Evolutionary conservation across 257 asterid species (phyloP).

Genomic region (Nicotiana tabacum): DNA sequence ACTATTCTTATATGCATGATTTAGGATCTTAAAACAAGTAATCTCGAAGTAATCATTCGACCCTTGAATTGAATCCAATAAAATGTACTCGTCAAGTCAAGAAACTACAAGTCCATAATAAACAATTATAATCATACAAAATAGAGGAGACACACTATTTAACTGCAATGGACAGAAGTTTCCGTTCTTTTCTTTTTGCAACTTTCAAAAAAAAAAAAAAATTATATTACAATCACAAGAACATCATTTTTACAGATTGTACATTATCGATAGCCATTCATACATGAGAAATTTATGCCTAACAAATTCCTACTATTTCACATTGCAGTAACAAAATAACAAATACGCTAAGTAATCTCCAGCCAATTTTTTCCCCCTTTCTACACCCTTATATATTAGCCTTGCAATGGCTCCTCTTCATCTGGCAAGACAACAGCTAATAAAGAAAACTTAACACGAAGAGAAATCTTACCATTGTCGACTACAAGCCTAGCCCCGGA

Average conservation of each 20-base stretch:
- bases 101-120: too few relatives aligned
- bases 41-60: too few relatives aligned
- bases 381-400: background rate
- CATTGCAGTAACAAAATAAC: too few relatives aligned
- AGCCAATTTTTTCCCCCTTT: background rate
- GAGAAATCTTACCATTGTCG: conserved; percentile 78
- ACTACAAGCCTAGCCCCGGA: conserved; percentile 88
- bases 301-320: background rate
- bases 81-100: too few relatives aligned
- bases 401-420: conserved; percentile 40
- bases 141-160: too few relatives aligned
- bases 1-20: too few relatives aligned
- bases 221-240: background rate
- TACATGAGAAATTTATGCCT: background rate
- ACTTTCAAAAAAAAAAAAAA: too few relatives aligned
- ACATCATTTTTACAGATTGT: background rate
- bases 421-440: conserved; percentile 67
- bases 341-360: background rate
- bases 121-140: too few relatives aligned
- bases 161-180: background rate
- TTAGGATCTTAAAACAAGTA: too few relatives aligned
- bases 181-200: background rate
- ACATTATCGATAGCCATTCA: background rate
- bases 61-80: too few relatives aligned
- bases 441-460: conserved; percentile 68